Base-by-base conservation (phyloP, 2,329 filamentous ascomycete species). In the Stemphylium lycopersici region DNA sequence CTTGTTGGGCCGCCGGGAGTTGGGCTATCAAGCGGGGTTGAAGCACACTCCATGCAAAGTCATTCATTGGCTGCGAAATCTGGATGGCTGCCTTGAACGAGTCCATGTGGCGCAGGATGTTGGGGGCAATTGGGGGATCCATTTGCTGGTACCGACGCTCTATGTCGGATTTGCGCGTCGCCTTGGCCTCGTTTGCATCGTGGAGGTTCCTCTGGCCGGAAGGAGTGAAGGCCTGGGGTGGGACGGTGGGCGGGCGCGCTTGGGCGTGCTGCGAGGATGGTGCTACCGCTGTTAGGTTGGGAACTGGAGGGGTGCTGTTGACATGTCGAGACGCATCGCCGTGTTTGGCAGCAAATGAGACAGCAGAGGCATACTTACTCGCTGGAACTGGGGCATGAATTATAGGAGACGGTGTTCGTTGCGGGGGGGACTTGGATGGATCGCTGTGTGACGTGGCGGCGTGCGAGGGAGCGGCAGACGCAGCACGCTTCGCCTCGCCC, bases 41-140 rank as follows among this genome's bases (percentile, higher is more conserved):
- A 32, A 93, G 78, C 47, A 88, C 76, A 45, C 84, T 82, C 90
- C 90, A 93, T 3, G 87, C 84, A 49, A 80, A 78, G 55, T 91
- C 88, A 59, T 84, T 87, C 63, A 93, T 78, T 16, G 87, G 86
- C 20, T 84, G 81, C 8, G 84, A 83, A 33, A 91, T 88, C 59
- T 90, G 85, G 40, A 90, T 82, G 26, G 90, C 87, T 33, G 88
- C 88, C 67, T 88, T 85, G 71, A 91, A 93, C 1, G 89, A 86
- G 41, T 89, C 83, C 74, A 91, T 90, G 66, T 88, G 86, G 50
- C 82, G 82, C 52, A 93, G 78, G 37, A 90, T 79, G 60, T 80
- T 81, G 34, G 86, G 76, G 43, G 79, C 76, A 52, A 93, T 77
- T 1, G 90, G 87, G 22, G 89, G 89, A 29, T 86, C 75, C 43